A percentile compares a stretch with the other conserved stretches of the same genome.
These are phyloP conservation scores for Rhododendron molle DNA, from an alignment of 148 eudicot genomes.

Conservation along the genomic window DNA sequence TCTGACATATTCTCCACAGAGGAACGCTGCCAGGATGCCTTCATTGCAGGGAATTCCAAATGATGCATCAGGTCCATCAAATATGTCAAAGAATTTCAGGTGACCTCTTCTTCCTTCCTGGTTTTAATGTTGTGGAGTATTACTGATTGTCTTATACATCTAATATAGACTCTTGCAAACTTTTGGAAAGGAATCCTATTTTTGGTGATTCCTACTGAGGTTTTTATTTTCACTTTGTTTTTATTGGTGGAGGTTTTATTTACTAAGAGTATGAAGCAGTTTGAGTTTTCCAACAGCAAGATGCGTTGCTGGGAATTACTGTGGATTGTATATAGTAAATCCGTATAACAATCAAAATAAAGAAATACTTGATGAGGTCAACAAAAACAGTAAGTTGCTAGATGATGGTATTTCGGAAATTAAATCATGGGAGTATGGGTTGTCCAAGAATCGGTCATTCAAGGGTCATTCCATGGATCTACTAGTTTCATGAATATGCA, in stretches of 20 bases:
- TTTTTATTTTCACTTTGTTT: neutral
- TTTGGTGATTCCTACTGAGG: neutral
- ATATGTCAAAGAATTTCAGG: slow-evolving; percentile 82
- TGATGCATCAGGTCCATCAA: slow-evolving; percentile 48
- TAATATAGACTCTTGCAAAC: slow-evolving; percentile 3
- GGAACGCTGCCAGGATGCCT: slow-evolving; percentile 33
- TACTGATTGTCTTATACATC: neutral
- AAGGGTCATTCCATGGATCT: neutral
- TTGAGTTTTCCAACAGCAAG: neutral
- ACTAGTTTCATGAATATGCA: neutral
- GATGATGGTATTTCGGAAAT: no score
- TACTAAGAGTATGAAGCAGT: neutral
- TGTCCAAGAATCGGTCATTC: neutral
- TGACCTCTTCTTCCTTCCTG: slow-evolving; percentile 27
- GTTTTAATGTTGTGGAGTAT: neutral
- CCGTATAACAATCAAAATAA: neutral
- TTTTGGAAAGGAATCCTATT: neutral
- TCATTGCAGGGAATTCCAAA: slow-evolving; percentile 51
- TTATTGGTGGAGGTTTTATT: neutral
- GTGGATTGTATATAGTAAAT: neutral
- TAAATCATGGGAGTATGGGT: neutral
- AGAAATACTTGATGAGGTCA: no score
- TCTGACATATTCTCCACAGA: slow-evolving; percentile 44
- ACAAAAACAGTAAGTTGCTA: no score
- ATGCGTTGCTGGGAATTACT: neutral